Percentiles rank a stretch among this genome's conserved stretches.
These are phyloP conservation scores for Rhizomucor pusillus DNA, from an alignment of 371 early-diverging fungal species.

Conservation along the genomic window DNA sequence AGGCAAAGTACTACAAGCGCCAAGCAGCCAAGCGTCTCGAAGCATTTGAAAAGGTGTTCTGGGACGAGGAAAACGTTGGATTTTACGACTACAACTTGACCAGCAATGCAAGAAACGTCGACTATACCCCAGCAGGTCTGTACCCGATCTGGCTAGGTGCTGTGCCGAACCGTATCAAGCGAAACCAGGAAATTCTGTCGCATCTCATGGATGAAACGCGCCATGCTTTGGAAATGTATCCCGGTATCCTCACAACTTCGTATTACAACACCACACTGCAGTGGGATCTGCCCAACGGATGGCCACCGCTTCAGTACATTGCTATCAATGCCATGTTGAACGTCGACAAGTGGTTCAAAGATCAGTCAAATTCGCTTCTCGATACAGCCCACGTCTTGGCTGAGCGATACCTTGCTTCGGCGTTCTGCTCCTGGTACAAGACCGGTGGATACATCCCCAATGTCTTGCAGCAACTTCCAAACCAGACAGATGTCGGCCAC, in stretches of 20 bases:
- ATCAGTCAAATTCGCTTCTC: background rate
- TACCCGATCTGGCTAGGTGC: constrained; percentile 54
- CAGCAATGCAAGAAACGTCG: constrained; percentile 21
- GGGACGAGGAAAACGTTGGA: constrained; percentile 37
- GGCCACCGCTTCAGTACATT: constrained; percentile 67
- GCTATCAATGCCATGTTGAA: constrained; percentile 51
- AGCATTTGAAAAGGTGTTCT: constrained; percentile 50
- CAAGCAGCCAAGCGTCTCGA: constrained; percentile 36
- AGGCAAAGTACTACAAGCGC: constrained; percentile 27
- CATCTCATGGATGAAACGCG: constrained; percentile 35
- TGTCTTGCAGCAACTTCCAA: constrained; percentile 24
- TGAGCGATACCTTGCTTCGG: constrained; percentile 59
- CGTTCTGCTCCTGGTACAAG: constrained; percentile 69
- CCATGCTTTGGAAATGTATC: constrained; percentile 24
- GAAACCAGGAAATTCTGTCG: constrained; percentile 12
- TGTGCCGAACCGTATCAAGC: constrained; percentile 26
- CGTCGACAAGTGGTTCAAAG: constrained; percentile 18
- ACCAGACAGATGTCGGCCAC: constrained; percentile 38
- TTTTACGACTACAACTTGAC: constrained; percentile 61
- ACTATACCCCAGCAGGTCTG: constrained; percentile 42
- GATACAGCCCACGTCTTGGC: constrained; percentile 52
- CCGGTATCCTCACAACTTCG: constrained; percentile 73
- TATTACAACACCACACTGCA: constrained; percentile 62
- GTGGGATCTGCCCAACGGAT: constrained; percentile 90
- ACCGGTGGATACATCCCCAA: constrained; percentile 62